Base-by-base conservation (phyloP, 495 filamentous ascomycete species). In the Aspergillus olivimuriae region DNA sequence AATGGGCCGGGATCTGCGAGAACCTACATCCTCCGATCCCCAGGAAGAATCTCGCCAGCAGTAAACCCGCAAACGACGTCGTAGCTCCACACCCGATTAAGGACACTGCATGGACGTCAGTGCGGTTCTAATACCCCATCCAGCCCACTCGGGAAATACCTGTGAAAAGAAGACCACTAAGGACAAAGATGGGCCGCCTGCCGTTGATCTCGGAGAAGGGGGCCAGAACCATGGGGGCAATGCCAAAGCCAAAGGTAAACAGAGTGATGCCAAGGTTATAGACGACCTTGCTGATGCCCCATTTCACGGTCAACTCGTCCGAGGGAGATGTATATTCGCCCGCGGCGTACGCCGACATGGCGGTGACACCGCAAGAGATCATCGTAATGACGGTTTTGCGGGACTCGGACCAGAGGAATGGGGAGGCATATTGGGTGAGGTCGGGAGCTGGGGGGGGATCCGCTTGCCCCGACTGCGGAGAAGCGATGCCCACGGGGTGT, bases 161-260 rank as follows among this genome's bases (percentile, higher is more conserved):
- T 5, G 73, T 71, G 41, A 73, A 88, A n/a, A 89, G 45, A 22
- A 81, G 46, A 1, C 84, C 84, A 21, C 82, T 76, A 2, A 64
- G 67, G 21, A 84, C 70, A 47, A 91, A 89, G 7, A 91, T 78
- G 0, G 85, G 83, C 48, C 80, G 75, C 7, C 86, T 73, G 0
- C 86, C 86, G 46, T 81, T 77, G 53, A 90, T 78, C 68, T 92
- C 88, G 8, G 81, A 85, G 48, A 94, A 80, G 2, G 88, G 88
- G 2, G 87, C 88, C 0, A 92, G 70, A 4, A 88, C 67, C 85
- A 94, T 91, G 0, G 88, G 88, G 1, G 86, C 83, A 31, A 85
- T 58, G 3, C 66, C 85, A 53, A 94, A 92, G 15, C 88, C 88
- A 15, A 69, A 54, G n/a, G 83, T 86, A 60, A 88, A 94, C 4